Conservation (phyloP, 805 yeast species). For the Saccharomyces kudriavzevii region DNA sequence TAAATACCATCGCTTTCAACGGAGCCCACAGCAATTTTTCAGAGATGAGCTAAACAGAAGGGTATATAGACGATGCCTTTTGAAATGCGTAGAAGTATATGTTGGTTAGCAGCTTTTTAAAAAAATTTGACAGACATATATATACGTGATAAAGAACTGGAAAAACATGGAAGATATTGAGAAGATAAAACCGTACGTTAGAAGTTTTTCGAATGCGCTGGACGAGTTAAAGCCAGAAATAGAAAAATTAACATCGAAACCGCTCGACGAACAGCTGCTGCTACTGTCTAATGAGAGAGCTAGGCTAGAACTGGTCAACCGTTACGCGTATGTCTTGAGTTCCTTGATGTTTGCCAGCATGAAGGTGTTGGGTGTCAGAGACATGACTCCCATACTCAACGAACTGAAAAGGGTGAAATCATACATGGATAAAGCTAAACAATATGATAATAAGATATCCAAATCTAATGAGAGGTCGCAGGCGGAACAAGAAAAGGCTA, state of each 20-base stretch:
- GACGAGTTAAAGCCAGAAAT: constrained; percentile 13
- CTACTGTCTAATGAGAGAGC: constrained; percentile 15
- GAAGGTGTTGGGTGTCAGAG: constrained; percentile 22
- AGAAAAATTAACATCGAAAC: constrained; percentile 14
- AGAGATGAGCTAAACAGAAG: neutral
- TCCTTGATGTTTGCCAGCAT: constrained; percentile 25
- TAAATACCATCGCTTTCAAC: neutral
- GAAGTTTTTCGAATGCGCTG: constrained; percentile 19
- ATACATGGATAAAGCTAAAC: constrained; percentile 52
- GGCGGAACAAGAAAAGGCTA: constrained; percentile 34
- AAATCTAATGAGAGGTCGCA: constrained; percentile 12
- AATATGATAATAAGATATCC: constrained; percentile 5
- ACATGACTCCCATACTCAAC: constrained; percentile 44
- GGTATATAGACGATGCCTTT: neutral
- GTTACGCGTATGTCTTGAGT: constrained; percentile 23
- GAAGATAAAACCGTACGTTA: constrained; percentile 23
- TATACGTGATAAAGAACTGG: constrained; percentile 3
- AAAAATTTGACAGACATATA: neutral
- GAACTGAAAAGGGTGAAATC: constrained; percentile 59
- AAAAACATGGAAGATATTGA: constrained; percentile 22
- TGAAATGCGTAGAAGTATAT: neutral
- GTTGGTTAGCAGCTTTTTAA: neutral
- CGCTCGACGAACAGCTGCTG: constrained; percentile 26
- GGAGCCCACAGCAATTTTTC: neutral
- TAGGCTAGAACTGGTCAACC: constrained; percentile 20